Base-by-base conservation (phyloP, 1,139 yeast genomes). In the Geotrichum europaeum region DNA sequence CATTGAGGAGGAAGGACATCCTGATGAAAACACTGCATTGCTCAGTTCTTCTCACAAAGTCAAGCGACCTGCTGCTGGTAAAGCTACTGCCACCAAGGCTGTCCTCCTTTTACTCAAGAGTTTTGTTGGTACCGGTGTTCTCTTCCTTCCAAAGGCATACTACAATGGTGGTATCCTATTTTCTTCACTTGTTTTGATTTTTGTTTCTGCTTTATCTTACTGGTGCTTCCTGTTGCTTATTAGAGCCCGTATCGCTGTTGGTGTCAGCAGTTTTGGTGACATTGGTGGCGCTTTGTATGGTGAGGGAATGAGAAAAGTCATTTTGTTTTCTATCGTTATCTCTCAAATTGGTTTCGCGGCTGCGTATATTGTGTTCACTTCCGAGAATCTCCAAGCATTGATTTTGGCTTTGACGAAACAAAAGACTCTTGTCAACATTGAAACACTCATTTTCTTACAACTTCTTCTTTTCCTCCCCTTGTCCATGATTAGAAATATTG, bases 61-160 rank as follows among this genome's bases (percentile, higher is more conserved):
- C 43, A 53, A 57, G 34, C 49, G 55, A 20, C 64, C 62, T 9
- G 60, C 66, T 55, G 55, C 61, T 20, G 78, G 81, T 58, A 81
- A 83, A 58, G 83, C 89, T 1, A 76, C 89, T 0, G 82, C 84
- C 13, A 73, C 79, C 2, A 88, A 87, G 68, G 88, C 92, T 0
- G 84, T 88, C 51, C 77, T 91, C 68, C 76, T 92, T 36, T 74
- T 92, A 58, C 75, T 92, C 62, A 94, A 94, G 72, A 94, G 97
- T 2, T 94, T 94, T 73, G 91, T 94, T 9, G 99, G 99, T 1
- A 94, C 99, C 0, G 99, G 99, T n/a, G 96, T 94, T 1, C 77
- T 94, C 49, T 94, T 94, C 70, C 77, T 94, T 59, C 99, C 99
- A 3, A 87, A 85, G 70, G 97, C 96, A 1, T 92, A 89, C 70